These are phyloP conservation scores for Penicillium sp. DNA, from an alignment of 2,329 filamentous ascomycete species.

Conservation along the genomic window DNA sequence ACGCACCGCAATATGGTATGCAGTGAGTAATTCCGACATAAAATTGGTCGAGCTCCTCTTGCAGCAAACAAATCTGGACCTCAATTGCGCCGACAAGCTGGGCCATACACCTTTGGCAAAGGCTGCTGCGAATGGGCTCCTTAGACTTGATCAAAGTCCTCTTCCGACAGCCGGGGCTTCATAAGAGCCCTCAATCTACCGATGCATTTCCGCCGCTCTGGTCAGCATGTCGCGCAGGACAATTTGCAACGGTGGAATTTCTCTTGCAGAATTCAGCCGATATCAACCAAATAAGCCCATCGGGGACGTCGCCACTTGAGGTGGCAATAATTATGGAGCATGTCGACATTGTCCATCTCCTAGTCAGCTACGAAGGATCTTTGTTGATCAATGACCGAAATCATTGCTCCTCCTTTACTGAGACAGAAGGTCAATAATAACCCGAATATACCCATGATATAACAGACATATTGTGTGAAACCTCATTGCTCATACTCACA, in stretches of 20 bases:
- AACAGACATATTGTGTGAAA: too few relatives aligned
- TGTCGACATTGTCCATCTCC: not conserved
- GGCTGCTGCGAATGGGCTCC: not conserved
- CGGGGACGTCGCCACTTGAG: not conserved
- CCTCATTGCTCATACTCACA: too few relatives aligned
- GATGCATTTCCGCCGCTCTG: not conserved
- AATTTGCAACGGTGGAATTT: not conserved
- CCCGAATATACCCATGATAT: too few relatives aligned
- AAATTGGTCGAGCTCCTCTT: not conserved
- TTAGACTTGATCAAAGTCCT: conserved; percentile 1
- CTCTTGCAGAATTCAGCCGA: not conserved
- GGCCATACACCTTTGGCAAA: not conserved
- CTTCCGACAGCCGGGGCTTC: not conserved
- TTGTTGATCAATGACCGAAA: not conserved
- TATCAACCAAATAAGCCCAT: not conserved
- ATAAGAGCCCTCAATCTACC: not conserved
- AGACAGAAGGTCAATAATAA: too few relatives aligned
- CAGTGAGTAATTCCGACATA: not conserved
- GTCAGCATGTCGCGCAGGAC: not conserved
- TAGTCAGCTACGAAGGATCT: not conserved
- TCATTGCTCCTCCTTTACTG: not conserved
- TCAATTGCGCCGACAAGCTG: not conserved
- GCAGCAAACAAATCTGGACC: not conserved
- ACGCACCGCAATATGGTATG: not conserved
- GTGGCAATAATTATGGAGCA: not conserved